Base-by-base conservation (phyloP, 1,284 basidiomycete genomes). In the Microbotryomycetes sp. region DNA sequence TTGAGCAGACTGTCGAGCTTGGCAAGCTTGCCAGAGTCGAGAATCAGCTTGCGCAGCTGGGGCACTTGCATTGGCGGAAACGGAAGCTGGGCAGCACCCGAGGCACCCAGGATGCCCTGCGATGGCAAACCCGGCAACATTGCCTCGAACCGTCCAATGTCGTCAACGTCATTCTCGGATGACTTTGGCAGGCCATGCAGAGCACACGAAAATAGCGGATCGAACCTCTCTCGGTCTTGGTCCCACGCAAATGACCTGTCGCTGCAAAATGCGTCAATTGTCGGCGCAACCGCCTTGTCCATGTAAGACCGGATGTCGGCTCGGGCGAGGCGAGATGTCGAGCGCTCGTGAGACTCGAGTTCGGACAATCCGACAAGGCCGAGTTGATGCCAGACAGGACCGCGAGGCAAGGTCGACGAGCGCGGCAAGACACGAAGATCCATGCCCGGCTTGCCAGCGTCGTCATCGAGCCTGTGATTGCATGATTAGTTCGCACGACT, bases 21-120 rank as follows among this genome's bases (percentile, higher is more conserved):
- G 45, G 92, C 91, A 45, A 99, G 83, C 78, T 99, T 99, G 59
- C 88, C 91, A 26, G 96, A 97, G 76, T 99, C 96, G 66, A 91
- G 91, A 62, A 99, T 90, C 23, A 99, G 83, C 62, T 96, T 85
- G 77, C 97, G 93, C 63, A 91, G 89, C 69, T 96, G 91, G 2
- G 96, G 96, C 28, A 97, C 88, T 68, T 88, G 86, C 87, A 98
- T 93, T 45, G 83, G 82, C 15, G 91, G 85, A 59, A 82, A 77
- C 2, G 93, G 93, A 15, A 91, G 77, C 73, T 97, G 91, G 69
- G 88, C 81, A 4, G 75, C 70, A 7, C 87, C 79, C 3, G 92
- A 90, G 41, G 75, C 76, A 28, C 79, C 80, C 56, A 94, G 72
- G 35, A 98, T 76, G 45, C 96, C 96, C 2, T 76, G 72, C 2